Conservation (phyloP, 352 stramenopile species). For the Globisporangium cylindrosporum region DNA sequence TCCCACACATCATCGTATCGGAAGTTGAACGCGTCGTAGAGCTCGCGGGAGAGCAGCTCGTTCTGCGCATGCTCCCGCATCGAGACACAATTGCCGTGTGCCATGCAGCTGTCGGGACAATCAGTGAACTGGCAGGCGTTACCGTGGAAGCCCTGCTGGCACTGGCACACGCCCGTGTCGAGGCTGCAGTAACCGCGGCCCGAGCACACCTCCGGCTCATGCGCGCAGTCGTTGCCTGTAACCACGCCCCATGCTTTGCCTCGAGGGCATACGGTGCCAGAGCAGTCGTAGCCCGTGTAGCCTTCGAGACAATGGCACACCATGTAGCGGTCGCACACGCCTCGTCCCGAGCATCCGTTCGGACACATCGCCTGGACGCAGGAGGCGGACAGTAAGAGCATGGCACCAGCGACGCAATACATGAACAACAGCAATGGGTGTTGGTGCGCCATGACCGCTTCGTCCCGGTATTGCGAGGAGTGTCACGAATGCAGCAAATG, state of each 20-base stretch:
- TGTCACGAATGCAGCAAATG: neutral
- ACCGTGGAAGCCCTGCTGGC: slow-evolving; percentile 78
- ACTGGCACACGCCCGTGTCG: slow-evolving; percentile 67
- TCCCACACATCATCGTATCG: slow-evolving; percentile 68
- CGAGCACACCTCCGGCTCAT: slow-evolving; percentile 49
- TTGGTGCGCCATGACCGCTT: neutral
- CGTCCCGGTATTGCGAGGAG: neutral
- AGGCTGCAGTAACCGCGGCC: slow-evolving; percentile 70
- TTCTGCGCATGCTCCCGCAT: slow-evolving; percentile 60
- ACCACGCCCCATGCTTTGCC: slow-evolving; percentile 59
- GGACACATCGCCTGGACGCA: slow-evolving; percentile 34
- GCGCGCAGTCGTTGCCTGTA: slow-evolving; percentile 38
- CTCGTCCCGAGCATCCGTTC: slow-evolving; percentile 56
- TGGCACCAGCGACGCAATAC: neutral
- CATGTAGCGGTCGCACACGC: slow-evolving; percentile 50
- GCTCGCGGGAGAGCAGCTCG: slow-evolving; percentile 40
- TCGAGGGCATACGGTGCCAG: slow-evolving; percentile 38
- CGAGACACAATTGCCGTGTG: slow-evolving; percentile 61
- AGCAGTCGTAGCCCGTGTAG: slow-evolving; percentile 71
- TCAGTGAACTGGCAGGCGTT: slow-evolving; percentile 58
- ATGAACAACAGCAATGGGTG: neutral
- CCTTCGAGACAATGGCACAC: slow-evolving; percentile 54
- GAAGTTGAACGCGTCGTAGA: slow-evolving; percentile 44
- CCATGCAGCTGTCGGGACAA: slow-evolving; percentile 48
- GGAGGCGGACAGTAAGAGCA: slow-evolving; percentile 2